A percentile compares a stretch with the other conserved stretches of the same genome.
Evolutionary conservation across 768 basidiomycete genomes (phyloP).

Genomic region (Dioszegia aurantiaca): DNA sequence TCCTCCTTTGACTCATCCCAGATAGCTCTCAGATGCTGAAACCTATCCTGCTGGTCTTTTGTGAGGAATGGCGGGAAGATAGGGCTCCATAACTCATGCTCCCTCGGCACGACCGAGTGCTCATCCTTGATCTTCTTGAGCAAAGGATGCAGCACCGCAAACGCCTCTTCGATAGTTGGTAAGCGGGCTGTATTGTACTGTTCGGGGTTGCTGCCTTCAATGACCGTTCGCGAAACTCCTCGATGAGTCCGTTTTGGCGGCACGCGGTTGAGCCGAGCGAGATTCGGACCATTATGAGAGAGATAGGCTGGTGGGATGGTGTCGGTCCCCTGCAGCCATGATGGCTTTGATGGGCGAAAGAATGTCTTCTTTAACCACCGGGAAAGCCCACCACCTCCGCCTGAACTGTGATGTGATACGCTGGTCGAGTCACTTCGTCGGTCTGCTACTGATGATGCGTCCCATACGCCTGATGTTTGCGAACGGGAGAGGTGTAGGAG

Average conservation of each 20-base stretch:
- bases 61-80: constrained; percentile 41
- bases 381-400: neutral
- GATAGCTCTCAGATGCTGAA: constrained; percentile 29
- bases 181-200: constrained; percentile 27
- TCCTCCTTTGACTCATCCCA: constrained; percentile 28
- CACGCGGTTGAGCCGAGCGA: constrained; percentile 13
- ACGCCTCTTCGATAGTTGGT: constrained; percentile 38
- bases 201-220: constrained; percentile 27
- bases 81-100: constrained; percentile 38
- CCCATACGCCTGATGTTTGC: constrained; percentile 27
- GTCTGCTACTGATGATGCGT: constrained; percentile 23
- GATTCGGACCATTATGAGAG: constrained; percentile 16
- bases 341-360: constrained; percentile 4
- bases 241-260: constrained; percentile 4
- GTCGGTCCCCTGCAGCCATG: constrained; percentile 11
- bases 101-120: constrained; percentile 26
- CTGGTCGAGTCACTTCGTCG: neutral
- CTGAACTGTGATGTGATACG: neutral
- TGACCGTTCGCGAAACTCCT: constrained; percentile 24
- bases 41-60: constrained; percentile 31
- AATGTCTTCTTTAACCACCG: constrained; percentile 5
- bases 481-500: constrained; percentile 8
- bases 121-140: constrained; percentile 32
- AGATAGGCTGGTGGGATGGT: constrained; percentile 5
- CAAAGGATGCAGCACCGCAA: constrained; percentile 27